Percentiles rank a stretch among this genome's conserved stretches.
Conservation (phyloP, 2,329 filamentous ascomycete species). For the Phaeosphaeria sp. region DNA sequence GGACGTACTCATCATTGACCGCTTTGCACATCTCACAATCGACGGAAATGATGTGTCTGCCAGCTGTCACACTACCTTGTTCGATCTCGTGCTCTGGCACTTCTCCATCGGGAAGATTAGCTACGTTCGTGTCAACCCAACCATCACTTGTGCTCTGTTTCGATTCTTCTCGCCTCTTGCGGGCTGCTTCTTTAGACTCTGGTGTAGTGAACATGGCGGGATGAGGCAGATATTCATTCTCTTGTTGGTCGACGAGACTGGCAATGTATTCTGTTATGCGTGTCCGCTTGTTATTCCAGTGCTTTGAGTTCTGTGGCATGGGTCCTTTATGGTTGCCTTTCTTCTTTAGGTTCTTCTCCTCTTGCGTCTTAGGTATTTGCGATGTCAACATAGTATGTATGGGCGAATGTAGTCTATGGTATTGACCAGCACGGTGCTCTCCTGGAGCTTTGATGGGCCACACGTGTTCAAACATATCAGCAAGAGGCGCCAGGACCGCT, state of each 20-base stretch:
- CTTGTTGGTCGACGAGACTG: slow-evolving; percentile 73
- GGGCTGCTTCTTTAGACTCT: slow-evolving; percentile 61
- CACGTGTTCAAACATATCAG: slow-evolving; percentile 82
- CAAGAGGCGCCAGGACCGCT: slow-evolving; percentile 64
- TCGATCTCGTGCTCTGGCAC: slow-evolving; percentile 75
- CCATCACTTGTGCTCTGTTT: slow-evolving; percentile 64
- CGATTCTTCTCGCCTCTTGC: slow-evolving; percentile 59
- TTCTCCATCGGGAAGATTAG: slow-evolving; percentile 69
- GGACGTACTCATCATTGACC: slow-evolving; percentile 76
- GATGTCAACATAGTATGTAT: slow-evolving; percentile 82
- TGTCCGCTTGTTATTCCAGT: slow-evolving; percentile 77
- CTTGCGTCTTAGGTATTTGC: slow-evolving; percentile 71
- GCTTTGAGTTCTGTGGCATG: slow-evolving; percentile 67
- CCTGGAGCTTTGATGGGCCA: slow-evolving; percentile 91
- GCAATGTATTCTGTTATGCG: slow-evolving; percentile 82
- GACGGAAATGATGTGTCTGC: slow-evolving; percentile 77
- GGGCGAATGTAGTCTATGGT: slow-evolving; percentile 81
- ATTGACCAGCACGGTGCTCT: slow-evolving; percentile 70
- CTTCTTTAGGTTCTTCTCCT: slow-evolving; percentile 67
- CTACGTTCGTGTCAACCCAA: slow-evolving; percentile 82
- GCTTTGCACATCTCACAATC: slow-evolving; percentile 99
- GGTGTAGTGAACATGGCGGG: slow-evolving; percentile 71
- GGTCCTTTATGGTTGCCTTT: slow-evolving; percentile 51
- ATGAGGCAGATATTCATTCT: slow-evolving; percentile 86
- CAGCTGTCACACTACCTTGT: slow-evolving; percentile 81